Conservation (phyloP, 1,284 basidiomycete species). For the Fistulinella staudtii region DNA sequence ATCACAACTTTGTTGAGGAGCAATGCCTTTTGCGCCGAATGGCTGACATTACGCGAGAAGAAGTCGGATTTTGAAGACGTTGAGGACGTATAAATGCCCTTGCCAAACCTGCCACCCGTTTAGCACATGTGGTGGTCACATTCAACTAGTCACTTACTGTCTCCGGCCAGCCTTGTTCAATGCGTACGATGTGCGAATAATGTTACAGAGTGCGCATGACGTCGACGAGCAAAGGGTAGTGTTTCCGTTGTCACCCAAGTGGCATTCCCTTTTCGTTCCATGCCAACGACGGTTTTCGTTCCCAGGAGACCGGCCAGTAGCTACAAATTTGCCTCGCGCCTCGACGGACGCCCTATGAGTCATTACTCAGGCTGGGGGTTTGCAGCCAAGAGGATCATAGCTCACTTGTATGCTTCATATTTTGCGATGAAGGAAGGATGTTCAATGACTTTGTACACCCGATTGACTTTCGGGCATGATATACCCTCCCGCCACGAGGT, state of each 20-base stretch:
- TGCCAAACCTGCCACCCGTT: conserved; percentile 46
- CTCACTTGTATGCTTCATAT: conserved; percentile 58
- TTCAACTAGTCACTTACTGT: conserved; percentile 35
- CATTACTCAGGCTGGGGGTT: no score
- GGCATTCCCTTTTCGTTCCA: conserved; percentile 47
- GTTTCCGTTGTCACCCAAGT: conserved; percentile 56
- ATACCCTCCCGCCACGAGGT: conserved; percentile 61
- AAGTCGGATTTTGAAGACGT: conserved; percentile 63
- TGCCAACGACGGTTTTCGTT: conserved; percentile 46
- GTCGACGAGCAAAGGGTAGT: conserved; percentile 48
- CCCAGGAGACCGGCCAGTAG: no score
- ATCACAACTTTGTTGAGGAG: conserved; percentile 65
- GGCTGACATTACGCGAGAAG: conserved; percentile 53
- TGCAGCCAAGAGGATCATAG: background rate
- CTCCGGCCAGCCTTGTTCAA: conserved; percentile 63
- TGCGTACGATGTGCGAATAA: no score
- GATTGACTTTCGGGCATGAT: conserved; percentile 49
- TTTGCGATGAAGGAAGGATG: conserved; percentile 43
- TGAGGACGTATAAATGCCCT: conserved; percentile 39
- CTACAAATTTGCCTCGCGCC: conserved; percentile 49
- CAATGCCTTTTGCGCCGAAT: conserved; percentile 54
- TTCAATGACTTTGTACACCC: conserved; percentile 57
- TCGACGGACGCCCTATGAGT: conserved; percentile 47
- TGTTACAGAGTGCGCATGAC: conserved; percentile 56
- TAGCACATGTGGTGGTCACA: background rate